These are phyloP conservation scores for Rhodosporidiobolus sp. DNA, from an alignment of 768 basidiomycete species.

Conservation along the genomic window DNA sequence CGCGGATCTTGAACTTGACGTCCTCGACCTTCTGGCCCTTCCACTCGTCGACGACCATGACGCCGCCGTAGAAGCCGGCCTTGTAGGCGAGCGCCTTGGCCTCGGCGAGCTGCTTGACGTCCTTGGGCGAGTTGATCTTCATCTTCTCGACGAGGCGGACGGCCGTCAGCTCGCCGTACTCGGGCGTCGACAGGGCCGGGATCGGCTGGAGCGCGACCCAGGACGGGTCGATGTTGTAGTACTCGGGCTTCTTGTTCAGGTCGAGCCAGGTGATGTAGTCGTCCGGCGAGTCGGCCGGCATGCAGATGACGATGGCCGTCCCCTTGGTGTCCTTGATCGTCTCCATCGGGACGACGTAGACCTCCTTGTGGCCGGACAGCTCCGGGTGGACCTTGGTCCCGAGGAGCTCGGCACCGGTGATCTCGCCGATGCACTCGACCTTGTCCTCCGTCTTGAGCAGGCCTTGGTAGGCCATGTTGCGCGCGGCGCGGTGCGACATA, in stretches of 20 bases:
- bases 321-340: slow-evolving; percentile 96
- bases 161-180: slow-evolving; percentile 90
- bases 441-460: slow-evolving; percentile 59
- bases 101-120: slow-evolving; percentile 84
- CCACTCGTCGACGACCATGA: slow-evolving; percentile 86
- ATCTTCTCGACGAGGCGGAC: slow-evolving; percentile 76
- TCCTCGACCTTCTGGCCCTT: slow-evolving; percentile 83
- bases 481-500: slow-evolving; percentile 79
- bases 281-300: slow-evolving; percentile 97
- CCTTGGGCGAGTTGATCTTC: slow-evolving; percentile 94
- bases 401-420: slow-evolving; percentile 73
- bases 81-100: slow-evolving; percentile 98
- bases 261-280: slow-evolving; percentile 87
- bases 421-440: slow-evolving; percentile 57
- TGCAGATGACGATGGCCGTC: slow-evolving; percentile 96
- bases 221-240: slow-evolving; percentile 85
- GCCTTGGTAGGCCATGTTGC: slow-evolving; percentile 98
- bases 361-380: slow-evolving; percentile 72
- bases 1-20: slow-evolving; percentile 83
- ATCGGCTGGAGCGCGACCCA: slow-evolving; percentile 84
- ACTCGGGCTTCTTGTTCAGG: slow-evolving; percentile 91
- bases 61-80: slow-evolving; percentile 94
- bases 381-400: slow-evolving; percentile 90
- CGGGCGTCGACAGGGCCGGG: slow-evolving; percentile 79
- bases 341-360: slow-evolving; percentile 98